Base-by-base conservation (phyloP, 345 rosid species). In the Heritiera littoralis region DNA sequence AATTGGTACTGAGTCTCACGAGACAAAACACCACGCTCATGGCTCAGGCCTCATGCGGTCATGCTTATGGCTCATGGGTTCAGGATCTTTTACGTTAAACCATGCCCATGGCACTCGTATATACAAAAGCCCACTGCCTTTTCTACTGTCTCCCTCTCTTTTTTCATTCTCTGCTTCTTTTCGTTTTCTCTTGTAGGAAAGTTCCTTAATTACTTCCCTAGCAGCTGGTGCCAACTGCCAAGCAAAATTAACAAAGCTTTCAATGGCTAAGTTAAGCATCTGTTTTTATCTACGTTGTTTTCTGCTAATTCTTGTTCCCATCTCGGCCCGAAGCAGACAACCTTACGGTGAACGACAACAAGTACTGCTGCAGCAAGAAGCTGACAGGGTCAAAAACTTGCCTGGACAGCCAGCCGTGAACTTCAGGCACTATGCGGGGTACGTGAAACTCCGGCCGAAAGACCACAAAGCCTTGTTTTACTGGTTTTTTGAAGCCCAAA, bases 401-500 rank as follows among this genome's bases (percentile, higher is more conserved):
- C 93, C 97, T 0, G 89, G 91, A 23, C 94, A 91, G 77, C 92
- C 97, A 38, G 77, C 81, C 35, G 91, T 84, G 51, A 61, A 75
- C 45, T 92, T 92, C 81, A 71, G 77, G 67, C 97, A 92, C 75
- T 91, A 86, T 74, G 83, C 92, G 7, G 94, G 94, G 38, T 89
- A 91, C 78, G 84, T 92, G 63, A 78, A 80, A 10, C 84, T 86
- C 38, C 83, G 78, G 3, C 88, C 84, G 2, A 40, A 49, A 0
- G 73, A 77, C n/a, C 74, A 80, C 9, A 90, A 85, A 70, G 89
- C 93, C 1, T 81, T 92, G 52, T 92, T 89, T 84, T 90, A 92
- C 66, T 90, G 93, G 94, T 90, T 92, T 83, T 92, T 92, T 40
- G 92, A 90, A 86, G 90, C 93, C 0, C 86, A 86, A 66, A 51